A percentile compares a stretch with the other conserved stretches of the same genome.
Evolutionary conservation across 2,329 filamentous ascomycete genomes (phyloP).

Genomic region (Neonectria magnoliae): DNA sequence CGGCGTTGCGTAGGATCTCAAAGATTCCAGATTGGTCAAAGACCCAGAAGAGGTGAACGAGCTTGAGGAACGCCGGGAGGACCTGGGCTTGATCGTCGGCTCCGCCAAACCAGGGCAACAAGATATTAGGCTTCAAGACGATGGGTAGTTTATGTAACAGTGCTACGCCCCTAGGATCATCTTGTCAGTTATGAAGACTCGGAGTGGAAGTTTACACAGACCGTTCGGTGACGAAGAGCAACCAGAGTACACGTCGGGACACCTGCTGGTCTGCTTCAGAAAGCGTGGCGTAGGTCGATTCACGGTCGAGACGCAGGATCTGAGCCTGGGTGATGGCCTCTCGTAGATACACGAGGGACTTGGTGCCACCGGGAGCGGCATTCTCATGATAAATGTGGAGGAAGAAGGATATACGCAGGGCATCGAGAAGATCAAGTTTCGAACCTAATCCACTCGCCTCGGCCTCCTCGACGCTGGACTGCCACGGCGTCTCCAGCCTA

Average conservation of each 20-base stretch:
- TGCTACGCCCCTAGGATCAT: slow-evolving; percentile 54
- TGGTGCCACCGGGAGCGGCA: slow-evolving; percentile 54
- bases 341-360: slow-evolving; percentile 59
- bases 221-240: slow-evolving; percentile 60
- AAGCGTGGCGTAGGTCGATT: slow-evolving; percentile 52
- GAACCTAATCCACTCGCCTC: slow-evolving; percentile 42
- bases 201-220: slow-evolving; percentile 20
- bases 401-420: slow-evolving; percentile 60
- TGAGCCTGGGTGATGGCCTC: slow-evolving; percentile 64
- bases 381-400: slow-evolving; percentile 64
- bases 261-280: slow-evolving; percentile 54
- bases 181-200: slow-evolving; percentile 16
- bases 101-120: slow-evolving; percentile 47
- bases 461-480: slow-evolving; percentile 41
- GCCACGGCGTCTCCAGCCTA: slow-evolving; percentile 50
- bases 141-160: slow-evolving; percentile 61
- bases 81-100: slow-evolving; percentile 54
- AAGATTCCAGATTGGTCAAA: slow-evolving; percentile 62
- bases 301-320: slow-evolving; percentile 58
- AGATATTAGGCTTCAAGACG: slow-evolving; percentile 54
- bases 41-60: slow-evolving; percentile 60
- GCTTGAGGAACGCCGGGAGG: slow-evolving; percentile 59
- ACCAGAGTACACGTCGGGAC: slow-evolving; percentile 57
- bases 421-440: slow-evolving; percentile 49
- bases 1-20: slow-evolving; percentile 54